A percentile compares a stretch with the other conserved stretches of the same genome.
phyloP scores from a whole-genome alignment of 106 monocot species.

The Agapanthus africanus region DNA sequence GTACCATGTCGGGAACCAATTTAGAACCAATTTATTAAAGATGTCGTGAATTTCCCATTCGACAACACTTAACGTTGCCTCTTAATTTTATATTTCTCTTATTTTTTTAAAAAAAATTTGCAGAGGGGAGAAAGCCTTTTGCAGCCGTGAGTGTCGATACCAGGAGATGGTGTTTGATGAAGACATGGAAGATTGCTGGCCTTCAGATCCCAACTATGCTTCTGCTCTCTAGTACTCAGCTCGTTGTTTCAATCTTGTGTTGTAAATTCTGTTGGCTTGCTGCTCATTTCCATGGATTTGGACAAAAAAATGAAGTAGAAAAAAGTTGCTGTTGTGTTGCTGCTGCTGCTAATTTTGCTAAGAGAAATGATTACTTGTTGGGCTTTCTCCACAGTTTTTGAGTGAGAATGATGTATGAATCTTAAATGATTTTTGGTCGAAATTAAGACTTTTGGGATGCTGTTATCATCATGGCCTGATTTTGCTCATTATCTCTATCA shows the following conservation, averaged over 20 bases:
- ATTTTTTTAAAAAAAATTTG: neutral
- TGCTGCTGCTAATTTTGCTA: too few species aligned
- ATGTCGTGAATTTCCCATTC: too few species aligned
- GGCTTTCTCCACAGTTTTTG: neutral
- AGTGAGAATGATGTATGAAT: constrained; percentile 12
- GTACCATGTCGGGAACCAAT: neutral
- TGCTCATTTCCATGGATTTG: neutral
- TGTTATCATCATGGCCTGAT: too few species aligned
- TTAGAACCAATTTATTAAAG: too few species aligned
- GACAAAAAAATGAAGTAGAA: too few species aligned
- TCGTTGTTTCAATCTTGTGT: neutral
- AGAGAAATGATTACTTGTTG: neutral
- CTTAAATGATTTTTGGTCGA: too few species aligned
- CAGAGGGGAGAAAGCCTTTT: constrained; percentile 22
- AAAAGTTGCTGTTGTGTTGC: too few species aligned
- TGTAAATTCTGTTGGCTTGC: neutral
- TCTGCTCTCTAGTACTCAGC: constrained; percentile 9
- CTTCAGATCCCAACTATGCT: neutral
- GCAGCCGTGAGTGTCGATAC: constrained; percentile 24
- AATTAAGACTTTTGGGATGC: too few species aligned
- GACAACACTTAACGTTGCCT: neutral
- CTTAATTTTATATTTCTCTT: neutral
- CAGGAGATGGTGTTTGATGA: constrained; percentile 21
- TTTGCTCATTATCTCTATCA: too few species aligned
- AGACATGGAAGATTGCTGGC: constrained; percentile 5